Base-by-base conservation (phyloP, 257 asterid species). In the Nicotiana knightiana region DNA sequence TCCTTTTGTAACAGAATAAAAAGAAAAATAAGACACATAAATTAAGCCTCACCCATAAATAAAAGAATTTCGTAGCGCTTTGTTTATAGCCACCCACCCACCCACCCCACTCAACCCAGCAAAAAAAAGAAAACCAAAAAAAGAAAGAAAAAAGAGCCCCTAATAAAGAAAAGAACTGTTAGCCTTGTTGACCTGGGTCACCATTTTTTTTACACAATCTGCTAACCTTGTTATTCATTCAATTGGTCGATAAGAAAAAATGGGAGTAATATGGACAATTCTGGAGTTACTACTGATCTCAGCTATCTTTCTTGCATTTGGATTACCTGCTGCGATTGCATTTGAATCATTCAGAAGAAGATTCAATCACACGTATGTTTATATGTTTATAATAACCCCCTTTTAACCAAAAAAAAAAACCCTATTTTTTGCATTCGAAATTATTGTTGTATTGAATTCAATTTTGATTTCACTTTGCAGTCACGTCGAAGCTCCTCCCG, bases 401-500 rank as follows among this genome's bases (percentile, higher is more conserved):
- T 13, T 71, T 48, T 71, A 71, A 54, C 24, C 58, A 3, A 0
- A 53, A 53, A 39, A 39, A 26, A 24, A 48, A 43, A 7, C 8
- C 10, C 4, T 48, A 24, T 12, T 48, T 48, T 24, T 71, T 48
- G 26, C 4, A 28, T 71, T 48, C 11, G 43, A 54, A 16, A 15
- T 46, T 71, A 24, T 48, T 71, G 13, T 32, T 71, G 21, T 73
- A 24, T 13, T 48, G 15, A 3, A 5, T 66, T 32, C 3, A 3
- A 46, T 71, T 43, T 24, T 65, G 77, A 65, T 46, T 81, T 80
- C 3, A 55, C 53, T 26, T 87, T 84, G 91, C 87, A 90, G 94
- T 63, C 97, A 96, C 80, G 87, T 91, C 86, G 97, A 93, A 82
- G 93, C 92, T 76, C 85, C 95, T 83, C 97, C 99, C 8, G 77